Evolutionary conservation across 176 grass and related monocot species (phyloP), one percentile per base, ranked within the genome.

Genomic region (Paspalum notatum): DNA sequence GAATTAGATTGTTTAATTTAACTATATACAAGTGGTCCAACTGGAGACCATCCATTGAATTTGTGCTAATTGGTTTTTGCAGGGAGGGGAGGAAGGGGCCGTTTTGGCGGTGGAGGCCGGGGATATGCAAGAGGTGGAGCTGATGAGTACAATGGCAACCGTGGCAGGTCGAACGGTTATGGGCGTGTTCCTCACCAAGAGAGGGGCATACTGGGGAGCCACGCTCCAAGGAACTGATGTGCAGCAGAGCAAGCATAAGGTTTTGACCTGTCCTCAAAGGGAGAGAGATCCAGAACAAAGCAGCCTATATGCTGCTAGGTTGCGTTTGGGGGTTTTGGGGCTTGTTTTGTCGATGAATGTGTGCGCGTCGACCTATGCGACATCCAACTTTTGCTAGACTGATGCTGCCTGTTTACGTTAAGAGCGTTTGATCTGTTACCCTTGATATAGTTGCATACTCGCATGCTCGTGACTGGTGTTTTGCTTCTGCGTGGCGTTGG

Each of bases 61-160:
- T 49, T 25, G 16, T 25, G n/a, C 43, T 68, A 27, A 80, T 69
- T 13, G 1, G 18, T 63, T 80, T 44, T 18, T 20, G 21, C 92
- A 94, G 92, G 86, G 88, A 88, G 92, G 77, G 86, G 79, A 17
- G 86, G 79, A 14, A 71, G 89, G 26, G 92, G 89, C 42, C 89
- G 89, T 24, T 89, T 91, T 18, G 14, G 86, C 9, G 89, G 83
- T 25, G 78, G 85, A 1, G 74, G 67, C 9, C 77, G 88, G 10
- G 86, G 82, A 44, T 86, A 84, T 61, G 76, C 71, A 1, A 75
- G 91, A 82, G 83, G 85, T 0, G 85, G 72, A 50, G 41, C 27
- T 1, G 84, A 83, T n/a, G 91, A 90, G 49, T 91, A 86, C 60
- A 81, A 18, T 18, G 58, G 78, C 51, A 84, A 59, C 67, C 83